Evolutionary conservation across 345 rosid genomes (phyloP).

Genomic region (Physaria fendleri): DNA sequence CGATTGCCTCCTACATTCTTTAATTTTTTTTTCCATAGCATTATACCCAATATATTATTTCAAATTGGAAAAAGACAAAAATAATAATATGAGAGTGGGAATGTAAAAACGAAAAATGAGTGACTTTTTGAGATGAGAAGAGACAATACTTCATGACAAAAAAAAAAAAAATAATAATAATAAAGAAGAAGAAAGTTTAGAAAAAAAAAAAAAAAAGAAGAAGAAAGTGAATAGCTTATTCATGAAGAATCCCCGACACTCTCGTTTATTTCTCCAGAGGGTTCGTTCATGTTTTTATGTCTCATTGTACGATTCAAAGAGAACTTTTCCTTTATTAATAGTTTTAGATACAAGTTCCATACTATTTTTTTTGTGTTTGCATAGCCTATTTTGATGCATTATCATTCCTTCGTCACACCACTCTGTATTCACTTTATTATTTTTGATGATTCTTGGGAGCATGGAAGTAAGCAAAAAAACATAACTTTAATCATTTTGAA

Average conservation of each 20-base stretch:
- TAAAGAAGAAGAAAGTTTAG: neutral
- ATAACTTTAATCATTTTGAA: conserved; percentile 13
- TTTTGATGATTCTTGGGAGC: conserved; percentile 24
- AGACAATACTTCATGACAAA: conserved; percentile 22
- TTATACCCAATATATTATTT: no score
- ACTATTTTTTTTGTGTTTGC: neutral
- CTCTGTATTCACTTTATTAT: conserved; percentile 12
- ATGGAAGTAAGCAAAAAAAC: conserved; percentile 31
- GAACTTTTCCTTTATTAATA: conserved; percentile 15
- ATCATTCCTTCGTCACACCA: conserved; percentile 13
- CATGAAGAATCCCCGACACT: conserved; percentile 31
- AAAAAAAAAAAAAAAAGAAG: neutral
- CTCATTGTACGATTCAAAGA: conserved; percentile 21
- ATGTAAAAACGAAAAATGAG: no score
- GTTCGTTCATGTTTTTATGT: conserved; percentile 26
- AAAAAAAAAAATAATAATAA: no score
- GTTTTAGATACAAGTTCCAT: neutral
- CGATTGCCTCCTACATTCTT: no score
- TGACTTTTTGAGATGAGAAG: conserved; percentile 25
- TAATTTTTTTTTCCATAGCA: no score
- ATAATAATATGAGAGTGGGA: no score
- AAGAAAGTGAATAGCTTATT: conserved; percentile 15
- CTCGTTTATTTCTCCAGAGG: conserved; percentile 18
- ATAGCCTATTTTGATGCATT: conserved; percentile 20
- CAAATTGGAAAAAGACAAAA: no score